Percentiles rank a stretch among this genome's conserved stretches.
Conservation (phyloP, 768 basidiomycete species). For the Pisolithus microcarpus region DNA sequence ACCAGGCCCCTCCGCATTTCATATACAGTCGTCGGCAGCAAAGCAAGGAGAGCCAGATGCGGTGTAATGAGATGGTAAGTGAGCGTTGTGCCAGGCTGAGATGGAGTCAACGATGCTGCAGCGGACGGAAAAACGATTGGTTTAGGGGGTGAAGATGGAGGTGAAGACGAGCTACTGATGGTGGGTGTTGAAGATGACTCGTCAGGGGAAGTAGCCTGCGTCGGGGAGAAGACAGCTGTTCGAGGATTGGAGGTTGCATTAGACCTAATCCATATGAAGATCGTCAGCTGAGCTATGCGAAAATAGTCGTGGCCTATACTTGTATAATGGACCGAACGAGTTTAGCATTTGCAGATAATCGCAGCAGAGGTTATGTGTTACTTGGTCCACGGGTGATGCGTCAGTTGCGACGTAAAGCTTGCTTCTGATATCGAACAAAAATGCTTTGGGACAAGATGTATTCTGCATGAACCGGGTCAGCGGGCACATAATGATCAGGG, state of each 20-base stretch:
- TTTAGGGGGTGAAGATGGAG: slow-evolving; percentile 21
- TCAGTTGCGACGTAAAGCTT: slow-evolving; percentile 92
- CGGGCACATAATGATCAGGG: neutral
- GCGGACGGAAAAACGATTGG: slow-evolving; percentile 64
- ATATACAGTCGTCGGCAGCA: slow-evolving; percentile 66
- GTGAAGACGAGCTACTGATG: neutral
- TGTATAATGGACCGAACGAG: slow-evolving; percentile 81
- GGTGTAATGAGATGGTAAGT: slow-evolving; percentile 78
- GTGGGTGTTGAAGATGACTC: slow-evolving; percentile 2
- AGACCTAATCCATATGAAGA: slow-evolving; percentile 11
- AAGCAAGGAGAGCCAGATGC: slow-evolving; percentile 61
- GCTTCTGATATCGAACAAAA: slow-evolving; percentile 81
- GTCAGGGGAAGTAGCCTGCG: neutral
- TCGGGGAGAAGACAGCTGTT: slow-evolving; percentile 3
- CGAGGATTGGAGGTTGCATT: slow-evolving; percentile 10
- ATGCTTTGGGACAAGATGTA: slow-evolving; percentile 89
- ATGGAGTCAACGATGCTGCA: slow-evolving; percentile 52
- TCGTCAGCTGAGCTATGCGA: neutral
- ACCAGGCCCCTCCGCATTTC: slow-evolving; percentile 68
- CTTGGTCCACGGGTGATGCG: slow-evolving; percentile 82
- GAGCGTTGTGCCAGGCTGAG: slow-evolving; percentile 62
- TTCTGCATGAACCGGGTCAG: slow-evolving; percentile 42
- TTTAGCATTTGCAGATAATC: slow-evolving; percentile 87
- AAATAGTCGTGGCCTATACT: slow-evolving; percentile 35
- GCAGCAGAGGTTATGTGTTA: slow-evolving; percentile 82